Evolutionary conservation across 805 yeast genomes (phyloP), one percentile per base, ranked within the genome.

Genomic region (Candida maesae): DNA sequence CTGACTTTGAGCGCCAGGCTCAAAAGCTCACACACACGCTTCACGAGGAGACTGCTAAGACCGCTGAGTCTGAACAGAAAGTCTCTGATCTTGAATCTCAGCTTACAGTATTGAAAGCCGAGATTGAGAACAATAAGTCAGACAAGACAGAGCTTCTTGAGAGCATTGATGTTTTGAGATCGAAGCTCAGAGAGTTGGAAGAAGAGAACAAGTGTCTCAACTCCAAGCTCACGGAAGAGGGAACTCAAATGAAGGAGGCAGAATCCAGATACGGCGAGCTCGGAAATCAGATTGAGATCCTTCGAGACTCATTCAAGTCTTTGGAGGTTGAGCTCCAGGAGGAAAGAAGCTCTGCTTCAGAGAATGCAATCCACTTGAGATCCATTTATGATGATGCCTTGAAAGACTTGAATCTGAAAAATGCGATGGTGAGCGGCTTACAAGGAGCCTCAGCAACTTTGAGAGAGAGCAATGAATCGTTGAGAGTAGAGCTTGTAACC

Each of bases 1-100:
- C 46, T 11, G 50, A 42, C n/a, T 51, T 43, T 21, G 57, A 52
- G 21, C 40, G 39, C 4, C 47, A 50, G 19, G 56, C 53, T 7
- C 38, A 49, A 26, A 33, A 28, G 3, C 33, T 53, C 3, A 27
- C 42, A 6, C 15, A 26, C 4, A 10, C 40, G 5, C 35, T 49
- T 12, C 35, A 37, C 18, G 35, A 38, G 13, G 39, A 43, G 10
- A 15, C 32, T 5, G 51, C 54, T 37, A 36, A 43, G 11, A 25
- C 41, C 17, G 26, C 33, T 6, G 32, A 33, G 23, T 25, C 29
- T 13, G 38, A 42, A 30, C 6, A 21, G 14, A 3, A 12, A 15
- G 16, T 38, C 16, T 15, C 18, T n/a, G 32, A 25, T 3, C 21
- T 39, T 25, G 30, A 26, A 10, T 3, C 24, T 4, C 23, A 41